Evolutionary conservation across 2,329 filamentous ascomycete genomes (phyloP).

Genomic region (Allantophomopsis lycopodina): DNA sequence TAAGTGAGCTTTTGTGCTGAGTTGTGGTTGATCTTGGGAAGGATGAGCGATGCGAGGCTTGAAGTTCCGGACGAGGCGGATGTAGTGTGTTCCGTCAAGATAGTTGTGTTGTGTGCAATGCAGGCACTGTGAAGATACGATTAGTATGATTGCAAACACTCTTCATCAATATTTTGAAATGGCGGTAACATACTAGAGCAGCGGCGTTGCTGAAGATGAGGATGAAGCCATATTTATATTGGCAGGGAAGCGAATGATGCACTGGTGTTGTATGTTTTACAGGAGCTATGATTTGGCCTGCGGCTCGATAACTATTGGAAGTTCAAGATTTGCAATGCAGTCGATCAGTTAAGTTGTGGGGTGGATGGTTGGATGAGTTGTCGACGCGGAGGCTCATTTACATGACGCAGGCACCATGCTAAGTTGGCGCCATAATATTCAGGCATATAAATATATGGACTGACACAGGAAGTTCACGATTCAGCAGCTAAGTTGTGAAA

Average conservation of each 20-base stretch:
- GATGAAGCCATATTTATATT: conserved; percentile 1
- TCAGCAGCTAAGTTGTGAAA: no score
- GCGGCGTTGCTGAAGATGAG: conserved; percentile 1
- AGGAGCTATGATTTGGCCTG: no score
- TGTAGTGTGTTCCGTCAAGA: conserved; percentile 84
- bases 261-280: no score
- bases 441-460: no score
- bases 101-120: conserved; percentile 86
- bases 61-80: conserved; percentile 73
- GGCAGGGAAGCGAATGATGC: background rate
- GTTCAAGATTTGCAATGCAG: no score
- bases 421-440: no score
- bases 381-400: no score
- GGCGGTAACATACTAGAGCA: background rate
- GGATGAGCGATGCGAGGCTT: conserved; percentile 81
- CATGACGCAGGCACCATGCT: no score
- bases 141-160: background rate
- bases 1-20: conserved; percentile 82
- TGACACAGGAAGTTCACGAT: no score
- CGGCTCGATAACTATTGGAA: no score
- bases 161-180: background rate
- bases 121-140: conserved; percentile 49
- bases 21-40: conserved; percentile 82
- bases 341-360: no score
- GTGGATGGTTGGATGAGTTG: no score